These are phyloP conservation scores for Fusarium nurragi DNA, from an alignment of 2,329 filamentous ascomycete species.

Conservation along the genomic window DNA sequence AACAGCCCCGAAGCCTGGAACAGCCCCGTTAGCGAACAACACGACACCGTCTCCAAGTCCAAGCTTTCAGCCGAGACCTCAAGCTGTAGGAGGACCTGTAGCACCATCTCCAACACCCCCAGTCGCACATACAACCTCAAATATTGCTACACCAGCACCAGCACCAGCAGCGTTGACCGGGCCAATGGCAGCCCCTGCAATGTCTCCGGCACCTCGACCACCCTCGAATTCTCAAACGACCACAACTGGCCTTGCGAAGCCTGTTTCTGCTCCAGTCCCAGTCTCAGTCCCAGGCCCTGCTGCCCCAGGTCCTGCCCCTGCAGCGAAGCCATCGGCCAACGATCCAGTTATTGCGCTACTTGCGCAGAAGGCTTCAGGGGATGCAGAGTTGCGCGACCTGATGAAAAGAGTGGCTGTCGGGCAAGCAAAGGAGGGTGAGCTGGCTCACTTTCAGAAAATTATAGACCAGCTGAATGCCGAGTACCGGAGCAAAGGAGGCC, in stretches of 20 bases:
- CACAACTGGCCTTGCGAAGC: slow-evolving; percentile 26
- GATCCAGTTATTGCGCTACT: slow-evolving; percentile 85
- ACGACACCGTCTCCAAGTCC: slow-evolving; percentile 31
- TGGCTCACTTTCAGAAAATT: slow-evolving; percentile 80
- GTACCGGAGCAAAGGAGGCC: slow-evolving; percentile 61
- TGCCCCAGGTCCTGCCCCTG: slow-evolving; percentile 15
- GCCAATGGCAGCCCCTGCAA: slow-evolving; percentile 33
- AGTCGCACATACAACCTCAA: slow-evolving; percentile 36
- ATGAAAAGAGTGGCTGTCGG: slow-evolving; percentile 87
- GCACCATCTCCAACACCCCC: slow-evolving; percentile 38
- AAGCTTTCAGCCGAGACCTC: slow-evolving; percentile 32
- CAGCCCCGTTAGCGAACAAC: slow-evolving; percentile 28
- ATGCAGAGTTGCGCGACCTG: slow-evolving; percentile 76
- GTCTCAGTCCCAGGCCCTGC: slow-evolving; percentile 25
- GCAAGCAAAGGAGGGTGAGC: slow-evolving; percentile 74
- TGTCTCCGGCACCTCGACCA: slow-evolving; percentile 43
- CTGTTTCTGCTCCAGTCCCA: slow-evolving; percentile 23
- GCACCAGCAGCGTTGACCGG: slow-evolving; percentile 39
- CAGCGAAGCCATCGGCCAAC: slow-evolving; percentile 47
- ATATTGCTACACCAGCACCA: slow-evolving; percentile 30
- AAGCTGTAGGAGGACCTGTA: slow-evolving; percentile 21
- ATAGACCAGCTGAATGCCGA: slow-evolving; percentile 79
- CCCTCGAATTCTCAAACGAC: slow-evolving; percentile 29
- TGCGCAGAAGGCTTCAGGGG: slow-evolving; percentile 77
- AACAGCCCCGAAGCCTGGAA: slow-evolving; percentile 25